Evolutionary conservation across 2,329 filamentous ascomycete genomes (phyloP).

Genomic region (Ilyonectria mors-panacis): DNA sequence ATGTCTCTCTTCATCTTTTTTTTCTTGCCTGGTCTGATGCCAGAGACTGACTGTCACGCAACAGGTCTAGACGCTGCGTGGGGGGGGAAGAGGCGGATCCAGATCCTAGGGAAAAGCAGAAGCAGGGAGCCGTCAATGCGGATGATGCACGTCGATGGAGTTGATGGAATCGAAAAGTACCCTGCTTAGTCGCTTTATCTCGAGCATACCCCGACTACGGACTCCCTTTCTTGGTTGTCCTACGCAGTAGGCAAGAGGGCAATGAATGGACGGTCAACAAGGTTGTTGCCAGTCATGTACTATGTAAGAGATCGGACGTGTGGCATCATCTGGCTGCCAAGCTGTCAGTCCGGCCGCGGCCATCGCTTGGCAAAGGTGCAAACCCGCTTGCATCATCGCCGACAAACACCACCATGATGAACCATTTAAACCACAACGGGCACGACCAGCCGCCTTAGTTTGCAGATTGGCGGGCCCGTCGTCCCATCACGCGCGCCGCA

Average conservation of each 20-base stretch:
- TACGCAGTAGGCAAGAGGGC: not conserved
- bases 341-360: slow-evolving; percentile 7
- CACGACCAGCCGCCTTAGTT: slow-evolving; percentile 19
- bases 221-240: not conserved
- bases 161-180: not conserved
- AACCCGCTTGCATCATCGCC: slow-evolving; percentile 9
- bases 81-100: slow-evolving; percentile 19
- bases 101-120: slow-evolving; percentile 22
- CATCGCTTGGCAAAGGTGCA: slow-evolving; percentile 1
- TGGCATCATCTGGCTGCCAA: slow-evolving; percentile 3
- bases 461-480: slow-evolving; percentile 23
- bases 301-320: slow-evolving; percentile 7
- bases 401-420: slow-evolving; percentile 17
- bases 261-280: not conserved
- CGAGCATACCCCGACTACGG: not conserved
- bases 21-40: not conserved
- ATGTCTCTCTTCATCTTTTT: not conserved
- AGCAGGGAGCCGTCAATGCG: slow-evolving; percentile 23
- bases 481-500: slow-evolving; percentile 22
- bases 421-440: slow-evolving; percentile 3
- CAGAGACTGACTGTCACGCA: not conserved
- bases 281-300: not conserved
- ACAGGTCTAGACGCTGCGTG: slow-evolving; percentile 14
- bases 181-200: slow-evolving; percentile 1
- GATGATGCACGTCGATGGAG: slow-evolving; percentile 22